Percentiles rank a stretch among this genome's conserved stretches.
These are phyloP conservation scores for Naganishia friedmannii DNA, from an alignment of 768 basidiomycete species.

Conservation along the genomic window DNA sequence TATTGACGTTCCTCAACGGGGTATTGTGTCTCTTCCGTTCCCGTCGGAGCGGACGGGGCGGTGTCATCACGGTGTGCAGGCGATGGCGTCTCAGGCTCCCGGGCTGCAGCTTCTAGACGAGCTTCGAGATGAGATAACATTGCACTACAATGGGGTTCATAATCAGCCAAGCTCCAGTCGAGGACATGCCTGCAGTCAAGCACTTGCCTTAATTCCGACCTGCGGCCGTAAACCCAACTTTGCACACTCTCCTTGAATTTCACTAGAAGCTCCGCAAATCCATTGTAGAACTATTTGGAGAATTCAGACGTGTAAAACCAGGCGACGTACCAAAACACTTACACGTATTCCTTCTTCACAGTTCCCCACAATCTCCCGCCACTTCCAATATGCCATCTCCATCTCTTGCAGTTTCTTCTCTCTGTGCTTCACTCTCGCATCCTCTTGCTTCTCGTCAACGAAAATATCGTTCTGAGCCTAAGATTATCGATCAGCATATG, in stretches of 20 bases:
- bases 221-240: slow-evolving; percentile 68
- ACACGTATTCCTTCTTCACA: slow-evolving; percentile 85
- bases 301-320: not conserved
- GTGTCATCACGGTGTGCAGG: not conserved
- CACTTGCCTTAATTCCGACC: slow-evolving; percentile 74
- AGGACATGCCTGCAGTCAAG: too few relatives aligned
- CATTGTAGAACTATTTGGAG: slow-evolving; percentile 79
- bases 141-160: slow-evolving; percentile 19
- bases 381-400: slow-evolving; percentile 81
- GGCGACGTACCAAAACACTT: slow-evolving; percentile 27
- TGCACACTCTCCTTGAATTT: slow-evolving; percentile 74
- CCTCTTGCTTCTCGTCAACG: slow-evolving; percentile 71
- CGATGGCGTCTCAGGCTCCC: slow-evolving; percentile 13
- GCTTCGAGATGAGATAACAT: slow-evolving; percentile 25
- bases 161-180: too few relatives aligned
- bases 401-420: slow-evolving; percentile 77
- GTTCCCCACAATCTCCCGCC: slow-evolving; percentile 77
- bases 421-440: slow-evolving; percentile 71
- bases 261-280: slow-evolving; percentile 67
- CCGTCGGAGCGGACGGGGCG: slow-evolving; percentile 6
- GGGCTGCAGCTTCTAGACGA: slow-evolving; percentile 6
- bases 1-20: slow-evolving; percentile 3
- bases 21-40: not conserved
- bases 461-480: slow-evolving; percentile 70
- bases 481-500: slow-evolving; percentile 19